Evolutionary conservation across 2,329 filamentous ascomycete species (phyloP), one percentile per base, ranked within the genome.

Genomic region (Trichophyton simii): DNA sequence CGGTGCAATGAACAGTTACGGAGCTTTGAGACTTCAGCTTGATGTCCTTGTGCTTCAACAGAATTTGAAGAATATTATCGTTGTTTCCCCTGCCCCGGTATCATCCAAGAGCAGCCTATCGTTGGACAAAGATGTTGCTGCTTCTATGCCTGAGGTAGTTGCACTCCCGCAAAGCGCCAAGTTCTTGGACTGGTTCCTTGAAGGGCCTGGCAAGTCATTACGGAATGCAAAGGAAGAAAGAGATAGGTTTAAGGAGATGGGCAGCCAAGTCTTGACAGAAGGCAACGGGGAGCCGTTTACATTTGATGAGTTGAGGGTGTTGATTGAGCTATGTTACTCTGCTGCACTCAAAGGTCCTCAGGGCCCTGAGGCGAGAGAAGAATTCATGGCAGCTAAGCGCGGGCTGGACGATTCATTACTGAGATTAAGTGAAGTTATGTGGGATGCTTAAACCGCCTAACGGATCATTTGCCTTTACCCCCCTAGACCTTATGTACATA

Each of bases 31-130:
- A 42, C 91, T 99, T 83, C 87, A 91, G 72, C 83, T 97, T 69
- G 96, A 99, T 72, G 90, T 96, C 57, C 81, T 96, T 25, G 94
- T 99, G 46, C 79, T 99, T 59, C 92, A 97, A 75, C 94, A 99
- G 72, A 96, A 96, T 69, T 83, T 99, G 61, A 96, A 96, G 77
- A 95, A 95, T 66, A 86, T 99, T 60, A 90, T 77, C 57, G 67
- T 75, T n/a, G 68, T 52, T 41, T 41, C 44, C 57, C 68, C 71
- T 15, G 59, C 61, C 7, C 50, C 60, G 6, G 50, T 60, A 3
- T 64, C 66, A 20, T 62, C 67, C 4, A 65, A 64, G 13, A 67
- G 66, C 20, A 63, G 46, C 15, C 28, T 42, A 25, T 44, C 55
- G 36, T 42, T 42, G 38, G 61, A 64, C 34, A 62, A 7, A 60